Evolutionary conservation across 164 flowering plant species (phyloP).

Genomic region (Macadamia integrifolia): DNA sequence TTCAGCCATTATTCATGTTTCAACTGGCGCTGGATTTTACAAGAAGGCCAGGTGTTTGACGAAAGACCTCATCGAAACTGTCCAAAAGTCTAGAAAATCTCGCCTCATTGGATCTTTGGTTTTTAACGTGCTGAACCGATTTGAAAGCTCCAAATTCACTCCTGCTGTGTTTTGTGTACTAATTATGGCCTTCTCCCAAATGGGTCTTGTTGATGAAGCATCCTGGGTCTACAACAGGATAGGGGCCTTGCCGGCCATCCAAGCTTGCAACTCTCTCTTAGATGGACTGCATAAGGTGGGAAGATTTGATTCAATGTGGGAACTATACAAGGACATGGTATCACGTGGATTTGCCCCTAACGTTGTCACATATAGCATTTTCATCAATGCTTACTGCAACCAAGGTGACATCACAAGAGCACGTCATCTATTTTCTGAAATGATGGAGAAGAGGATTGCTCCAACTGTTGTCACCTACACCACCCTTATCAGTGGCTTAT

Average conservation of each 20-base stretch:
- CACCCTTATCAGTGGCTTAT: constrained; percentile 46
- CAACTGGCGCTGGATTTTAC: constrained; percentile 33
- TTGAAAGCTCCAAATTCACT: constrained; percentile 24
- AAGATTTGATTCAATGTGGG: constrained; percentile 46
- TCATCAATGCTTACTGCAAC: constrained; percentile 53
- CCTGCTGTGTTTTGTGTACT: constrained; percentile 42
- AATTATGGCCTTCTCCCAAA: constrained; percentile 45
- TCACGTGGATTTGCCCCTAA: constrained; percentile 35
- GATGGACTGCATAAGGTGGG: constrained; percentile 43
- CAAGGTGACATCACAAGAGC: constrained; percentile 39
- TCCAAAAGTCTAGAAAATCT: constrained; percentile 29
- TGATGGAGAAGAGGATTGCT: constrained; percentile 37
- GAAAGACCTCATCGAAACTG: constrained; percentile 44
- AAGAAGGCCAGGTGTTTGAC: constrained; percentile 49
- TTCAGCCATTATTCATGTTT: constrained; percentile 43
- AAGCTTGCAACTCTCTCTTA: constrained; percentile 54
- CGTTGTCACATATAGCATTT: constrained; percentile 51
- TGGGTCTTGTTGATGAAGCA: constrained; percentile 66
- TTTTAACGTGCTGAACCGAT: constrained; percentile 30
- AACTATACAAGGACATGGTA: constrained; percentile 41
- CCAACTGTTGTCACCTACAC: constrained; percentile 66
- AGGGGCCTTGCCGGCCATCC: constrained; percentile 36
- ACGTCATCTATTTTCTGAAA: constrained; percentile 41
- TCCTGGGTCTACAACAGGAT: constrained; percentile 50
- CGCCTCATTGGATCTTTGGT: constrained; percentile 26